Base-by-base conservation (phyloP, 1,284 basidiomycete species). In the Waitea zeae region DNA sequence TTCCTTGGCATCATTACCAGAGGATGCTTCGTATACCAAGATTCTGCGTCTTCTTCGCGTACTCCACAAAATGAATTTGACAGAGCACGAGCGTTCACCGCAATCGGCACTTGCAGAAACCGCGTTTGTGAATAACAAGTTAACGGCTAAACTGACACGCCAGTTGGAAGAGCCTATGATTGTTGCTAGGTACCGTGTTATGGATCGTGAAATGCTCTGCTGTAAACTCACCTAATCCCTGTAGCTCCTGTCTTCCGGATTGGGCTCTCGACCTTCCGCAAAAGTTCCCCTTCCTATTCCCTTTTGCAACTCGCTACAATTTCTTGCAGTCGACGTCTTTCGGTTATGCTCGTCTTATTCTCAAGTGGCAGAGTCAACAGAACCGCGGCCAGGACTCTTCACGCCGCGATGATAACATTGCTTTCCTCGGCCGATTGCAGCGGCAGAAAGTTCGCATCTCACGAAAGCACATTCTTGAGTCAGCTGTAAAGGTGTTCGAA, bases 81-180 rank as follows among this genome's bases (percentile, higher is more conserved):
- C 63, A 20, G 76, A 80, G 47, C 51, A 56, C 12, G 79, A 86
- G 47, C 67, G 74, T 12, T 51, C 59, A 57, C 15, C 58, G 59
- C 4, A 64, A 70, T 26, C 72, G 64, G 37, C n/a, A 38, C 59
- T 79, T 19, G 57, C 74, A 7, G 86, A 90, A 41, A 71, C 78
- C 1, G 70, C 83, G 0, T 98, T 98, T 50, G 76, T 98, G 44
- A 99, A 98, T 55, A 96, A 96, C 61, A 97, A 98, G 58, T 62
- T 99, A 31, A 92, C 90, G 1, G 95, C 95, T 15, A 98, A 99
- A 56, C 68, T 99, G 24, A 92, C 89, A n/a, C 72, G 95, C 27
- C 95, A 98, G 52, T 56, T 99, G 24, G 93, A 98, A 47, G 95
- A 99, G 53, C 88, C 89, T 0, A 95, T 98, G 87, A 93, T 99